Conservation (phyloP, 192 early-diverging fungal species). For the Pilobolus umbonatus region DNA sequence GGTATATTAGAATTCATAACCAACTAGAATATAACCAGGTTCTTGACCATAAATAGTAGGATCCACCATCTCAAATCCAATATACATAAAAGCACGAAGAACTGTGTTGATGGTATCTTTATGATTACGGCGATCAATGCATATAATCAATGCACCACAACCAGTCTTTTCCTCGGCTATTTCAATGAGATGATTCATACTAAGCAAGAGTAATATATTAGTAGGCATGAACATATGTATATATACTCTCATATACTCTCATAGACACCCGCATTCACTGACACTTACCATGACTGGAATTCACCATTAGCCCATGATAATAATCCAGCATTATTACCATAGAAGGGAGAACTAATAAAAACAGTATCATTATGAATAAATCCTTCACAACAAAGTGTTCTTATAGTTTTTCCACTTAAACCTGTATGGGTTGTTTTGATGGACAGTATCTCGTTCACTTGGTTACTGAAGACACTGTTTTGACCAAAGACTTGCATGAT, state of each 20-base stretch:
- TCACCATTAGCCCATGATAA: conserved; percentile 27
- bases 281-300: conserved; percentile 32
- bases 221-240: neutral
- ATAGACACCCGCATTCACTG: too few relatives aligned
- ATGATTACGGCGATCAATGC: conserved; percentile 18
- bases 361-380: conserved; percentile 32
- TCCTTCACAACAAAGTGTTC: conserved; percentile 24
- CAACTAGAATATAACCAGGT: conserved; percentile 47
- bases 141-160: conserved; percentile 27
- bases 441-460: conserved; percentile 14
- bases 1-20: conserved; percentile 50
- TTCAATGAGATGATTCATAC: conserved; percentile 33
- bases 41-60: conserved; percentile 53
- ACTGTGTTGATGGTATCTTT: conserved; percentile 21
- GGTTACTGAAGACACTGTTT: neutral
- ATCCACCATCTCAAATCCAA: conserved; percentile 57
- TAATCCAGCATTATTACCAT: conserved; percentile 14
- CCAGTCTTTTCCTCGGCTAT: conserved; percentile 33
- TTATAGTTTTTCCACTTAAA: neutral
- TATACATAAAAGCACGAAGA: conserved; percentile 60
- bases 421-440: conserved; percentile 8
- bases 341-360: conserved; percentile 25
- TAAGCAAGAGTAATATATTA: conserved; percentile 1
- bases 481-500: conserved; percentile 21
- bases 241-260: too few relatives aligned